Evolutionary conservation across 1,139 yeast species (phyloP).

Genomic region (Casaregolazyma suthepensis): DNA sequence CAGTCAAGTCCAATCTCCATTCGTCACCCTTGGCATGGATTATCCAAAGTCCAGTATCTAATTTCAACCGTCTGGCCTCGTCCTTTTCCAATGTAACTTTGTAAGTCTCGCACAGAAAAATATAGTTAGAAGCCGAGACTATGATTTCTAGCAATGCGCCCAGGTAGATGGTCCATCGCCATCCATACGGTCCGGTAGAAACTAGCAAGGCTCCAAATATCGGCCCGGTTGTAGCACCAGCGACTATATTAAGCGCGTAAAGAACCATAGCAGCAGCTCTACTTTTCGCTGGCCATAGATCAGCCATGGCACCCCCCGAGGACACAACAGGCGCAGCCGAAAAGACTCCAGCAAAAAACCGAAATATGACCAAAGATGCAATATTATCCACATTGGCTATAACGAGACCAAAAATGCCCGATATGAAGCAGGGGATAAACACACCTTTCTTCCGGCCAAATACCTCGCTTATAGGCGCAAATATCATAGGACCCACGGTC

Average conservation of each 20-base stretch:
- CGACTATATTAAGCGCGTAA: constrained; percentile 61
- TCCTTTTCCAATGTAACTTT: constrained; percentile 55
- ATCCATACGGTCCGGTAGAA: constrained; percentile 41
- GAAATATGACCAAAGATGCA: constrained; percentile 63
- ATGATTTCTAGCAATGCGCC: constrained; percentile 59
- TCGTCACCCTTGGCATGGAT: constrained; percentile 41
- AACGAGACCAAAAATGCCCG: constrained; percentile 55
- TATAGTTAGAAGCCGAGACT: constrained; percentile 41
- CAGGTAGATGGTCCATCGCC: constrained; percentile 59
- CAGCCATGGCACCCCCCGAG: constrained; percentile 79
- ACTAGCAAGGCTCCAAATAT: constrained; percentile 59
- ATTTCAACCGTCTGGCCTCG: constrained; percentile 52
- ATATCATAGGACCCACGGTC: constrained; percentile 30
- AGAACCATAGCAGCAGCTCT: constrained; percentile 69
- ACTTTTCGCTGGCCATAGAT: constrained; percentile 54
- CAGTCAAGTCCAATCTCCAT: constrained; percentile 35
- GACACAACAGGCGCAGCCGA: constrained; percentile 80
- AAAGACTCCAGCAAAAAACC: constrained; percentile 68
- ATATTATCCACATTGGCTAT: constrained; percentile 64
- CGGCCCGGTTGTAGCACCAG: constrained; percentile 73
- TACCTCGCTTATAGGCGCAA: constrained; percentile 9
- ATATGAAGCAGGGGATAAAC: constrained; percentile 1
- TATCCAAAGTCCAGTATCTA: constrained; percentile 51
- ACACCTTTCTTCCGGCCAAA: constrained; percentile 6
- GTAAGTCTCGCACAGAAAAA: constrained; percentile 64